Base-by-base conservation (phyloP, 169 alveolate genomes). In the Miamiensis avidus region DNA sequence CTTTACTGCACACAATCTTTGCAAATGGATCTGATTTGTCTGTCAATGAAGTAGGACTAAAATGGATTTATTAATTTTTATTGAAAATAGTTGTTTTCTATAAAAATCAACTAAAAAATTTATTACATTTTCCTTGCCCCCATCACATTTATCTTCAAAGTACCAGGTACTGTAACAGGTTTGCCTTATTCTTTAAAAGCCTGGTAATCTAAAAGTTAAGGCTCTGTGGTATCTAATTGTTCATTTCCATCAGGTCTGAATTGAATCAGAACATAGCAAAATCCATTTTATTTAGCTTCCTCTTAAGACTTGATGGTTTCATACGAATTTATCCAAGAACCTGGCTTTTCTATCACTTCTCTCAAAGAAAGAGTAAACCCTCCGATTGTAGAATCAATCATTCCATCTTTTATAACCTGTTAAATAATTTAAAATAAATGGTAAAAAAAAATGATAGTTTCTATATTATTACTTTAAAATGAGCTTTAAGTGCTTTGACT, bases 311-410 rank as follows among this genome's bases (percentile, higher is more conserved):
- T 29, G 78, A 28, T 85, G 76, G 20, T 84, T 81, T 65, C 77
- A 77, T 6, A 28, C 65, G 69, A 77, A 83, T 32, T 77, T 64
- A 31, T 29, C 89, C 89, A 85, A 15, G 29, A 31, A 16, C 85
- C 84, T 32, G 74, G 84, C 26, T 85, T 85, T 72, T 74, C 77
- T 27, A 85, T 27, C 16, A 77, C 15, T 32, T 85, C 89, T 65
- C 76, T 29, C 16, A 85, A 73, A n/a, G 32, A 28, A 16, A 85
- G 64, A n/a, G 82, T 77, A 0, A 72, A 31, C 25, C 89, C 89
- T 31, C 89, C 77, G 25, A 85, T 29, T 11, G 30, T 77, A 29
- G 74, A 49, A 6, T 74, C 84, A n/a, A 64, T n/a, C 30, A 78
- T 29, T 26, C 65, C 72, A n/a, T 81, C 83, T 30, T 69, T 81